Base-by-base conservation (phyloP, 2,329 filamentous ascomycete genomes). In the Phialophora chinensis region DNA sequence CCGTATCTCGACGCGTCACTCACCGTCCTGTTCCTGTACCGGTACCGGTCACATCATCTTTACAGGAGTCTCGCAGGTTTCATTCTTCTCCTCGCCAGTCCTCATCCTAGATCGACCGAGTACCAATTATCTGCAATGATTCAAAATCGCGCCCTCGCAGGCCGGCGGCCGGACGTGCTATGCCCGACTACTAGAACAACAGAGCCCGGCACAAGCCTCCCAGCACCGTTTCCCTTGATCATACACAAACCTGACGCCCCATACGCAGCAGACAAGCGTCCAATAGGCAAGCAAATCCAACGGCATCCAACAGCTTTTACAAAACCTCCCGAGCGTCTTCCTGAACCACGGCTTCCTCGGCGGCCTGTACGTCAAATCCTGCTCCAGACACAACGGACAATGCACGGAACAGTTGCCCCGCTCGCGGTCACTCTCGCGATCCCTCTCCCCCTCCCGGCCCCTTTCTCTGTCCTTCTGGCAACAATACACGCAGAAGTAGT, bases 371-470 rank as follows among this genome's bases (percentile, higher is more conserved):
- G 66, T 70, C 66, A 70, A 38, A 23, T 67, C 68, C 14, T 27
- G 59, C 52, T 70, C 64, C 49, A 70, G 27, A 31, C 66, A 70
- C 14, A 57, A n/a, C 10, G 68, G 68, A 59, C 68, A 70, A 50
- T 64, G 53, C 10, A 68, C 60, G 5, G 63, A 62, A 33, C 58
- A 50, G 17, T 14, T 42, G 59, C 31, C 49, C n/a, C 47, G 29
- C 10, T 60, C 47, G n/a, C 23, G 29, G n/a, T 60, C 44, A 5
- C 2, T 7, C 5, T 44, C 38, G 17, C 4, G 7, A 42, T 42
- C 14, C 14, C 4, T 17, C 14, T 42, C 38, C 14, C 38, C 6
- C 14, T 44, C 38, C 17, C 38, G 4, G 3, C 38, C 0, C 38
- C 17, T 17, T n/a, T 44, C 38, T 11, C 17, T 7, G 17, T n/a